Evolutionary conservation across 2,329 filamentous ascomycete genomes (phyloP).

Genomic region (Fusarium algeriense): DNA sequence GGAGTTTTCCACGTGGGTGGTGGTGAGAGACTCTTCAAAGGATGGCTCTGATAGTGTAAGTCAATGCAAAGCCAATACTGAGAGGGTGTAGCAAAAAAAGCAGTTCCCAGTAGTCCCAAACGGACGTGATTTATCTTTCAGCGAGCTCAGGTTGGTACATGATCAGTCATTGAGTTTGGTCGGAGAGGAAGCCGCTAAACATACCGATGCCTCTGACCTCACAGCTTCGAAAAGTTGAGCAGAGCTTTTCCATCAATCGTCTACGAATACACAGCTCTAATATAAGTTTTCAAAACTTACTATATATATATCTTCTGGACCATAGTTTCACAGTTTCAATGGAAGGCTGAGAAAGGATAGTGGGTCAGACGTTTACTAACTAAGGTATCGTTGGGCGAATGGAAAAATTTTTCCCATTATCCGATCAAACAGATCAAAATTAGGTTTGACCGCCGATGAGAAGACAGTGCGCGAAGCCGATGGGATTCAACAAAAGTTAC

Average conservation of each 20-base stretch:
- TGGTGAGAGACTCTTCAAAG: conserved; percentile 20
- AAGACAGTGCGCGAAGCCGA: conserved; percentile 35
- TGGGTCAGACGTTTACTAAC: conserved; percentile 14
- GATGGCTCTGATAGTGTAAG: conserved; percentile 2
- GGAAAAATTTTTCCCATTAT: conserved; percentile 37
- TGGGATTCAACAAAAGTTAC: background rate
- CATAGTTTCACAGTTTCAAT: background rate
- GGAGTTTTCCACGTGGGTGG: conserved; percentile 40
- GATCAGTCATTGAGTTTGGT: background rate
- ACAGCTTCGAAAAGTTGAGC: background rate
- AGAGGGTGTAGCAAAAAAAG: conserved; percentile 2
- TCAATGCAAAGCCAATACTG: conserved; percentile 7
- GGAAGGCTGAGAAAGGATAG: conserved; percentile 34
- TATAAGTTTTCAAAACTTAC: background rate
- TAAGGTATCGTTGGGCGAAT: conserved; percentile 18
- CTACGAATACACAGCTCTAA: background rate
- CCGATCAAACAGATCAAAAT: background rate
- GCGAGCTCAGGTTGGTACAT: background rate
- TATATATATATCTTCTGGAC: background rate
- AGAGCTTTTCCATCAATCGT: background rate
- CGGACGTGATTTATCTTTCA: background rate
- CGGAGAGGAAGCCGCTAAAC: background rate
- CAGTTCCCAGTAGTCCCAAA: conserved; percentile 19
- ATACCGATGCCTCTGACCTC: background rate
- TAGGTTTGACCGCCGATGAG: conserved; percentile 11